phyloP scores from a whole-genome alignment of 106 monocot species.

The Dendrobium catenatum region DNA sequence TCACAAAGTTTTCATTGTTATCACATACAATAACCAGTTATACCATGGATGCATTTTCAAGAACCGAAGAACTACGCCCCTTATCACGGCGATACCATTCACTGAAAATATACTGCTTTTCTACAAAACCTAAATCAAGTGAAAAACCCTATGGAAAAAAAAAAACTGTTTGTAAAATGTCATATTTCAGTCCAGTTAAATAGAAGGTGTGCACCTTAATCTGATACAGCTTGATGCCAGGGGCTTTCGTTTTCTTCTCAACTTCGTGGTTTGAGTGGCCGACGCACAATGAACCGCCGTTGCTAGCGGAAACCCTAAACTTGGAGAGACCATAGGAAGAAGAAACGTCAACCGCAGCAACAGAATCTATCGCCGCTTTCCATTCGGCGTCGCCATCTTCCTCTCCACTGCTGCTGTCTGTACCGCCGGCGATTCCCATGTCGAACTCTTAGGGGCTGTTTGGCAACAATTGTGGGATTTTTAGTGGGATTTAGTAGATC shows the following conservation, averaged over 20 bases:
- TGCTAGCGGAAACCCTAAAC: not conserved
- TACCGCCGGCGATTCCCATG: slow-evolving; percentile 9
- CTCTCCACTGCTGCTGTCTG: slow-evolving; percentile 46
- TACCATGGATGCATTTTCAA: not conserved
- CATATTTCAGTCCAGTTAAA: not conserved
- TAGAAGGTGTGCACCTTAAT: slow-evolving; percentile 39
- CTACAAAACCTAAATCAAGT: not conserved
- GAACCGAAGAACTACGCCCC: no score
- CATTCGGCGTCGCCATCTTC: slow-evolving; percentile 70
- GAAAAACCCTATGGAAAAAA: not conserved
- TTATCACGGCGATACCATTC: not conserved
- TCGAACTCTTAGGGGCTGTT: not conserved
- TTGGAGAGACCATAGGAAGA: slow-evolving; percentile 19
- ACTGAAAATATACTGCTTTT: not conserved
- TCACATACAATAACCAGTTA: not conserved
- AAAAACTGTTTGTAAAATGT: not conserved
- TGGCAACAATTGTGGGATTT: no score
- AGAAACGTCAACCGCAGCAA: slow-evolving; percentile 19
- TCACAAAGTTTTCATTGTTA: not conserved
- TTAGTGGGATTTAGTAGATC: no score
- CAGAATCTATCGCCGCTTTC: slow-evolving; percentile 60
- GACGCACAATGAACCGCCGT: not conserved
- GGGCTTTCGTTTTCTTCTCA: slow-evolving; percentile 14
- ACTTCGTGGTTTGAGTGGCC: not conserved
- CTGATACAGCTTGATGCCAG: slow-evolving; percentile 67